Percentiles rank a stretch among this genome's conserved stretches.
These are phyloP conservation scores for Trametes villosa DNA, from an alignment of 768 basidiomycete genomes.

Conservation along the genomic window DNA sequence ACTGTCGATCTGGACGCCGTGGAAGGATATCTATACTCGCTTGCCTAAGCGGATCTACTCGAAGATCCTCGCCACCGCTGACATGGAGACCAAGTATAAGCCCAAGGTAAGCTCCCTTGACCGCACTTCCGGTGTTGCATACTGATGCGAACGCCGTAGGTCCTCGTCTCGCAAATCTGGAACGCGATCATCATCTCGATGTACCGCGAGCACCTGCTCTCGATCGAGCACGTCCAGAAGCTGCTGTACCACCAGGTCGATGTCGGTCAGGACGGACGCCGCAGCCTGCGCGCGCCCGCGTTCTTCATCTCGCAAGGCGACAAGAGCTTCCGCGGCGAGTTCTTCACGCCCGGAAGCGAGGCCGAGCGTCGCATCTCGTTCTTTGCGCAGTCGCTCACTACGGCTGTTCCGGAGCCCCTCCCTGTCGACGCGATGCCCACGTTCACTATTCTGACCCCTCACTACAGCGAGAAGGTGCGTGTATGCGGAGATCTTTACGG, in stretches of 20 bases:
- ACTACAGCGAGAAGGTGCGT: constrained; percentile 94
- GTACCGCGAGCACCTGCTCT: constrained; percentile 98
- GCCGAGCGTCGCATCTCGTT: constrained; percentile 98
- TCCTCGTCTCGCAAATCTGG: constrained; percentile 99
- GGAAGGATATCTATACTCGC: constrained; percentile 96
- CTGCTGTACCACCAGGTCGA: constrained; percentile 97
- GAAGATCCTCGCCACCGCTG: constrained; percentile 89
- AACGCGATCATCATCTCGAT: constrained; percentile 99
- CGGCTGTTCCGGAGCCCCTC: constrained; percentile 89
- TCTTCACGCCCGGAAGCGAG: constrained; percentile 94
- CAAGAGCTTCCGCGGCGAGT: constrained; percentile 80
- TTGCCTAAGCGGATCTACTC: constrained; percentile 97
- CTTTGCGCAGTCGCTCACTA: constrained; percentile 97
- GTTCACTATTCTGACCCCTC: constrained; percentile 97
- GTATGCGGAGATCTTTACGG: neutral
- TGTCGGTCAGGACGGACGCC: constrained; percentile 77
- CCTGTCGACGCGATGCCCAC: constrained; percentile 99
- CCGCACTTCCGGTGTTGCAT: neutral
- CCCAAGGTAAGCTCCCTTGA: constrained; percentile 74
- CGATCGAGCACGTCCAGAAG: constrained; percentile 98
- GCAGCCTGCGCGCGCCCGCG: constrained; percentile 91
- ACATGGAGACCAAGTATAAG: constrained; percentile 99
- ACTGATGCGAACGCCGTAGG: constrained; percentile 47
- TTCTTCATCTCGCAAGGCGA: constrained; percentile 98
- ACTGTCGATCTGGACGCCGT: constrained; percentile 98